Evolutionary conservation across 352 stramenopile genomes (phyloP).

Genomic region (Phytophthora meadii): DNA sequence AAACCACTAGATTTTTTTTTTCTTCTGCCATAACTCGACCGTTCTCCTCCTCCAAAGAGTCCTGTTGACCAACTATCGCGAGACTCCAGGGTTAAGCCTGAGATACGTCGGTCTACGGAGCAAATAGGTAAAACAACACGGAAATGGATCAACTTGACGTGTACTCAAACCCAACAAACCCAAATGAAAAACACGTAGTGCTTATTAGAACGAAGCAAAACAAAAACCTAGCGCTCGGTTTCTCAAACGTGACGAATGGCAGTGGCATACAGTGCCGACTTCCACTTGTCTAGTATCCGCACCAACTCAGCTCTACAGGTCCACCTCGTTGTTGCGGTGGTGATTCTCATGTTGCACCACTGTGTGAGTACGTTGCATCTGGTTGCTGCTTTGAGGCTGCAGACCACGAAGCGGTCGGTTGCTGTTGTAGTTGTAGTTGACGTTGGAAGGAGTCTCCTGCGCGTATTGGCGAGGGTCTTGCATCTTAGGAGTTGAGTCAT

Average conservation of each 20-base stretch:
- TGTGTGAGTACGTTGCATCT: conserved; percentile 37
- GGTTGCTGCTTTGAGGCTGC: conserved; percentile 27
- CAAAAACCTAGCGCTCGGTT: conserved; percentile 36
- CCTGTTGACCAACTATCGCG: too few relatives aligned
- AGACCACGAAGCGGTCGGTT: conserved; percentile 29
- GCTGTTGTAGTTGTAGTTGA: conserved; percentile 19
- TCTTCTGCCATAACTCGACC: too few relatives aligned
- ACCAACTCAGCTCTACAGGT: conserved; percentile 34
- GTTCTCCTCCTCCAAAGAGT: too few relatives aligned
- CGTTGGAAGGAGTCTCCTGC: conserved; percentile 41
- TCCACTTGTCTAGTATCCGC: conserved; percentile 16
- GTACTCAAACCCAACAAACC: conserved; percentile 16
- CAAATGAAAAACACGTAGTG: conserved; percentile 34
- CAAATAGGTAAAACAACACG: not conserved
- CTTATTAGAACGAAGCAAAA: conserved; percentile 37
- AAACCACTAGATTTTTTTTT: too few relatives aligned
- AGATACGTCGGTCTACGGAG: too few relatives aligned
- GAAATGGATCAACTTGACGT: conserved; percentile 17
- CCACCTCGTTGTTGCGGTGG: conserved; percentile 57
- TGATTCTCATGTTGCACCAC: conserved; percentile 33
- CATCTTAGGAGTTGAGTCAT: conserved; percentile 41
- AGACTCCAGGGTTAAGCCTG: too few relatives aligned
- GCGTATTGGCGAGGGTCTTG: conserved; percentile 33
- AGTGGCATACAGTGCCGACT: conserved; percentile 14
- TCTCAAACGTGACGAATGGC: conserved; percentile 27